Percentiles rank a stretch among this genome's conserved stretches.
These are phyloP conservation scores for Tillandsia leiboldiana DNA, from an alignment of 176 grass and related monocot species.

Conservation along the genomic window DNA sequence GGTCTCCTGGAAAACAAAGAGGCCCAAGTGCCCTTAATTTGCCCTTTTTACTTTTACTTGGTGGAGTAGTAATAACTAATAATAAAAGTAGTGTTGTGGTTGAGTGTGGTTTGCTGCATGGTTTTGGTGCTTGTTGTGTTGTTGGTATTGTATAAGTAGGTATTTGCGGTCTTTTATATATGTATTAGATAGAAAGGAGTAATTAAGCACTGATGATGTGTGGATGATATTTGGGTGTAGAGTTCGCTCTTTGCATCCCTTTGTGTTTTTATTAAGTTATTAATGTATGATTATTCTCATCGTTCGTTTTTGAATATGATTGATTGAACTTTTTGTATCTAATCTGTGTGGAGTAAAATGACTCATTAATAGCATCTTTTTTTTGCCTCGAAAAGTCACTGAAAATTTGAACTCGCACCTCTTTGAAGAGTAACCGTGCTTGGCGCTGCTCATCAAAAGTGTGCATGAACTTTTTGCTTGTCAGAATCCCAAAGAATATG, in stretches of 20 bases:
- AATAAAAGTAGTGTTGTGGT: background rate
- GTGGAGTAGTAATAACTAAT: background rate
- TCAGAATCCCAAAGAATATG: no score
- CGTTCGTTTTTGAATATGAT: no score
- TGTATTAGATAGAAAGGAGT: background rate
- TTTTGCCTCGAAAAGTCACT: no score
- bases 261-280: no score
- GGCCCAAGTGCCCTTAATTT: slow-evolving; percentile 60
- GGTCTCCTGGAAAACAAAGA: slow-evolving; percentile 32
- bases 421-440: no score
- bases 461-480: no score
- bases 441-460: no score
- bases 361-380: no score
- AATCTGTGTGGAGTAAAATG: no score
- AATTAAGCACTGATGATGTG: background rate
- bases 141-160: background rate
- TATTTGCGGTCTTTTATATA: background rate
- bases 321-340: no score
- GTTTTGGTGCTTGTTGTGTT: background rate
- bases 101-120: background rate
- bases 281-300: no score
- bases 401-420: no score
- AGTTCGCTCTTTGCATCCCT: background rate
- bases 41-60: background rate
- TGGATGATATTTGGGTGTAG: background rate